Evolutionary conservation across 441 rosid genomes (phyloP), one percentile per base, ranked within the genome.

Genomic region (Gossypium aridum): DNA sequence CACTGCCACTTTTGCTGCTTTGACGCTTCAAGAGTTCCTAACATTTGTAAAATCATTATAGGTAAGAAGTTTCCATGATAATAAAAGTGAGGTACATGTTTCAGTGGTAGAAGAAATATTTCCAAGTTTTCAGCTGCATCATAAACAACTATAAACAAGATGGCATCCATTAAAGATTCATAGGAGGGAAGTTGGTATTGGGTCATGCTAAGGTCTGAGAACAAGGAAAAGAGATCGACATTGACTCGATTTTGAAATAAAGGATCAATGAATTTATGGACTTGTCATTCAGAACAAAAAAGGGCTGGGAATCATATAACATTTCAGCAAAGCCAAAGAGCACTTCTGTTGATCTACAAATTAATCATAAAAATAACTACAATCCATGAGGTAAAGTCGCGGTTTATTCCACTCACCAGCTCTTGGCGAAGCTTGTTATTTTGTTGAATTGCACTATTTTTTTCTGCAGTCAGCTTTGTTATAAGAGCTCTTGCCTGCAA

Each of bases 361-460:
- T 64, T 64, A 34, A 37, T 17, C 14, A 2, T 17, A 39, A 34
- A 1, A 45, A 26, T 61, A 73, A 16, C 7, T 2, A 64, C 34
- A 72, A 66, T 60, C 69, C 23, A 14, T 5, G 13, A 60, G 75
- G 26, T 49, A 61, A 73, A 26, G 62, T 20, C 51, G 19, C 12
- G 45, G 12, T 31, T 26, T 16, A 65, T 75, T 51, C 47, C 45
- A 89, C 76, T 86, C 71, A 92, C 98, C 91, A 92, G 77, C 78
- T 92, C 98, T 75, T 85, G 91, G 20, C 85, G 89, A 77, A 92
- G 92, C 84, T 81, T 88, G 82, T 71, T 82, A 78, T 81, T 90
- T 81, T 80, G 90, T 75, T 88, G 94, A 69, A 89, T 64, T 25
- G 91, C 96, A 60, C n/a, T 83, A 51, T 83, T 87, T 79, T 87